These are phyloP conservation scores for Prosopis cineraria DNA, from an alignment of 306 rosid species.

Conservation along the genomic window DNA sequence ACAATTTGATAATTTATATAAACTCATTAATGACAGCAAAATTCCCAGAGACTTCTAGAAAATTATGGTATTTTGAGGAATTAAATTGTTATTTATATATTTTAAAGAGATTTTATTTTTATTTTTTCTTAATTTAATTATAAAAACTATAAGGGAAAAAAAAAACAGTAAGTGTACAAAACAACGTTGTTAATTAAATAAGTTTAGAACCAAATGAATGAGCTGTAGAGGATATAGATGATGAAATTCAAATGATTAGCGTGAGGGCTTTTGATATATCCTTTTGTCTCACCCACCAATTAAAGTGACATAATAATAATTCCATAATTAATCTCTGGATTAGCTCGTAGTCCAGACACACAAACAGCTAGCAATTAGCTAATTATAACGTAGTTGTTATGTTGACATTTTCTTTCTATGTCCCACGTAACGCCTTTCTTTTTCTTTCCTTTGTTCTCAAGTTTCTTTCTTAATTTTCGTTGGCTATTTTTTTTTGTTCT, in stretches of 20 bases:
- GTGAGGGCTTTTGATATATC: constrained; percentile 45
- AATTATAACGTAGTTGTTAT: constrained; percentile 49
- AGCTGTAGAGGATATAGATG: not conserved
- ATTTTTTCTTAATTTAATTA: too few species aligned
- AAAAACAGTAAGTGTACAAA: not conserved
- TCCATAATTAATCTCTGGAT: constrained; percentile 18
- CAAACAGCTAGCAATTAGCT: constrained; percentile 34
- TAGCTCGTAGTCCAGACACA: not conserved
- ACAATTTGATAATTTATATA: too few species aligned
- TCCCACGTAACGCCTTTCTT: constrained; percentile 34
- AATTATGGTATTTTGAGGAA: too few species aligned
- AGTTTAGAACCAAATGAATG: not conserved
- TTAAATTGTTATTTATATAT: too few species aligned
- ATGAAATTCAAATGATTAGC: constrained; percentile 34
- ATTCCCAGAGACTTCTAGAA: too few species aligned
- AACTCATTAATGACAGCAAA: too few species aligned
- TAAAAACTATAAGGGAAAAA: not conserved
- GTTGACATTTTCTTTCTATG: constrained; percentile 36
- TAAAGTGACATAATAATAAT: constrained; percentile 64
- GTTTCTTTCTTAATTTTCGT: constrained; percentile 21
- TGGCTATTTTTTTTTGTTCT: not conserved
- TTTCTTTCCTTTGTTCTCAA: constrained; percentile 32
- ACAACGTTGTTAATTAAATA: not conserved
- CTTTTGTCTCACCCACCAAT: constrained; percentile 55
- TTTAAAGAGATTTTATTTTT: too few species aligned